These are phyloP conservation scores for Hymenotorrendiella dingleyae DNA, from an alignment of 2,329 filamentous ascomycete genomes.

Conservation along the genomic window DNA sequence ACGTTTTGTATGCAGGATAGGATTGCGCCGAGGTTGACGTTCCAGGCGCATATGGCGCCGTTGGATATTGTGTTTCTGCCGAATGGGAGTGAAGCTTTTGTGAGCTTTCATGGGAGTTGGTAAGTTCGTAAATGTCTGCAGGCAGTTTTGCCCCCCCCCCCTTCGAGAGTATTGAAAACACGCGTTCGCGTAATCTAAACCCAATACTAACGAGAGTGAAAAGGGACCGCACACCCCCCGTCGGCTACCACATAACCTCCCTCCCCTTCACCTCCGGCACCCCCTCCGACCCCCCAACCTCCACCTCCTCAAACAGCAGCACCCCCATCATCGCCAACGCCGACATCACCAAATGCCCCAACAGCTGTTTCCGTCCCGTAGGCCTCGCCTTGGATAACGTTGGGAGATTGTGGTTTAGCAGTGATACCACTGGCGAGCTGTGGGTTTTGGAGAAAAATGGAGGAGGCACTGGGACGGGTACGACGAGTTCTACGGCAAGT, in stretches of 20 bases:
- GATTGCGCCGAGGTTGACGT: conserved; percentile 50
- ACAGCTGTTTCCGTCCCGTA: conserved; percentile 56
- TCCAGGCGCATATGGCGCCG: conserved; percentile 63
- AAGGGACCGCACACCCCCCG: conserved; percentile 49
- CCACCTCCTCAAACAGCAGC: conserved; percentile 38
- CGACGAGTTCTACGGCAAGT: background rate
- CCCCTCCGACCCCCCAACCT: conserved; percentile 31
- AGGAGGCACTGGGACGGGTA: background rate
- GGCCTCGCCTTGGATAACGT: conserved; percentile 45
- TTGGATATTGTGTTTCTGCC: conserved; percentile 63
- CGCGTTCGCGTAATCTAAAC: no score
- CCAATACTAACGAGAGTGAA: background rate
- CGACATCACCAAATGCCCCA: conserved; percentile 47
- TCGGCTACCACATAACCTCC: conserved; percentile 41
- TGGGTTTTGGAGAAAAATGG: conserved; percentile 55
- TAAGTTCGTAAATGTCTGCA: background rate
- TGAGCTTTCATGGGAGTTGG: conserved; percentile 41
- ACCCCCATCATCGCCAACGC: conserved; percentile 50
- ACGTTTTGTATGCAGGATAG: conserved; percentile 38
- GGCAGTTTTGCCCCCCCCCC: background rate
- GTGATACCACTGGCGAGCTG: conserved; percentile 17
- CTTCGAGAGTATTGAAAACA: no score
- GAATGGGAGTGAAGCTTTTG: conserved; percentile 52
- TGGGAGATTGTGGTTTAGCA: conserved; percentile 16
- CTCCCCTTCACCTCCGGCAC: conserved; percentile 39